Evolutionary conservation across 441 rosid species (phyloP).

Genomic region (Adansonia rubrostipa): DNA sequence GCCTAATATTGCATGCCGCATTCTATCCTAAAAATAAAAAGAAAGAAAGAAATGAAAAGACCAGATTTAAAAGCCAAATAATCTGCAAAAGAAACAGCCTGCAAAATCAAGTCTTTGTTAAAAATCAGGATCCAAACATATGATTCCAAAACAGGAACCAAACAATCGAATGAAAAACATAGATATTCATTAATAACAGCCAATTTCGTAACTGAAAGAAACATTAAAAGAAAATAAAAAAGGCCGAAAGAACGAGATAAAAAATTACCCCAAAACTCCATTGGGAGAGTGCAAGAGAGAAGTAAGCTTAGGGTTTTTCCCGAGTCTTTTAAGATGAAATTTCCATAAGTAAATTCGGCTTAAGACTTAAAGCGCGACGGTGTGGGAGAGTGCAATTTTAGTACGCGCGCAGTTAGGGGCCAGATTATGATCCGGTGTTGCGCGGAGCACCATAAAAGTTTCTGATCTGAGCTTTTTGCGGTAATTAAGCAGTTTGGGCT

Average conservation of each 20-base stretch:
- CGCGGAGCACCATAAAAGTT: neutral
- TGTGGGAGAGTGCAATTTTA: neutral
- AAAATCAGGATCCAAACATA: neutral
- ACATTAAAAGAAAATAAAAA: neutral
- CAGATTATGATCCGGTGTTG: neutral
- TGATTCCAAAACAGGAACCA: neutral
- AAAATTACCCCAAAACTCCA: slow-evolving; percentile 26
- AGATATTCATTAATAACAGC: neutral
- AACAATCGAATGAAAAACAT: neutral
- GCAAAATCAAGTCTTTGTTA: neutral
- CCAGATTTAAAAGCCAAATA: neutral
- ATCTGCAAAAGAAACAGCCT: neutral
- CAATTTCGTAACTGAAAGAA: neutral
- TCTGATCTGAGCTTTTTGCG: neutral
- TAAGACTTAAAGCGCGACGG: neutral
- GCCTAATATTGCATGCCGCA: neutral
- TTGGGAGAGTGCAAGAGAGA: slow-evolving; percentile 5
- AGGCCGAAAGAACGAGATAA: neutral
- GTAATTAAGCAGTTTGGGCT: neutral
- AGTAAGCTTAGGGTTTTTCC: slow-evolving; percentile 5
- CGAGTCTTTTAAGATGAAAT: neutral
- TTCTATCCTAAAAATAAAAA: neutral
- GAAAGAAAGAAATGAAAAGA: neutral
- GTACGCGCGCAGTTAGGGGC: too few species aligned
- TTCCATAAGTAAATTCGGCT: neutral